These are phyloP conservation scores for Brassica nigra DNA, from an alignment of 345 rosid species.

Conservation along the genomic window DNA sequence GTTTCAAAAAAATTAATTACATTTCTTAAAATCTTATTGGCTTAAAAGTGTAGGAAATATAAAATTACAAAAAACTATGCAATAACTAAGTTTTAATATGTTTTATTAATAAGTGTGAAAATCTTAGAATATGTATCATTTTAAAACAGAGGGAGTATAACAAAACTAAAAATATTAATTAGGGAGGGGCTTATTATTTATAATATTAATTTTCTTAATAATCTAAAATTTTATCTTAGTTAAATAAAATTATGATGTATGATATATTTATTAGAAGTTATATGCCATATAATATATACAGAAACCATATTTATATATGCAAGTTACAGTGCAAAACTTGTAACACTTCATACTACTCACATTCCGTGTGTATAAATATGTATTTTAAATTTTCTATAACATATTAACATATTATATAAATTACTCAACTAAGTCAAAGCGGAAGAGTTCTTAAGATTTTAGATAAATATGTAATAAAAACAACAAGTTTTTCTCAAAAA, in stretches of 20 bases:
- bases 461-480: background rate
- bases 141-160: no score
- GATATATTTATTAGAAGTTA: background rate
- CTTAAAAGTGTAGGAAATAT: no score
- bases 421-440: background rate
- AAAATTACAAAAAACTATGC: no score
- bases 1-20: no score
- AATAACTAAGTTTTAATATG: no score
- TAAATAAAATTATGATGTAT: background rate
- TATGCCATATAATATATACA: background rate
- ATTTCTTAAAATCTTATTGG: no score
- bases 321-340: background rate
- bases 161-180: no score
- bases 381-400: no score
- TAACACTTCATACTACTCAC: background rate
- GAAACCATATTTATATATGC: background rate
- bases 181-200: background rate
- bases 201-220: no score
- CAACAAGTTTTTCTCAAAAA: background rate
- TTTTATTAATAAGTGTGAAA: no score
- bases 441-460: background rate
- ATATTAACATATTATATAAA: background rate
- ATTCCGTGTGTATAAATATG: background rate
- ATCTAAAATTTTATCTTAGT: background rate
- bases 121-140: no score